phyloP scores from a whole-genome alignment of 305 asterid genomes.

The Fraxinus nigra region DNA sequence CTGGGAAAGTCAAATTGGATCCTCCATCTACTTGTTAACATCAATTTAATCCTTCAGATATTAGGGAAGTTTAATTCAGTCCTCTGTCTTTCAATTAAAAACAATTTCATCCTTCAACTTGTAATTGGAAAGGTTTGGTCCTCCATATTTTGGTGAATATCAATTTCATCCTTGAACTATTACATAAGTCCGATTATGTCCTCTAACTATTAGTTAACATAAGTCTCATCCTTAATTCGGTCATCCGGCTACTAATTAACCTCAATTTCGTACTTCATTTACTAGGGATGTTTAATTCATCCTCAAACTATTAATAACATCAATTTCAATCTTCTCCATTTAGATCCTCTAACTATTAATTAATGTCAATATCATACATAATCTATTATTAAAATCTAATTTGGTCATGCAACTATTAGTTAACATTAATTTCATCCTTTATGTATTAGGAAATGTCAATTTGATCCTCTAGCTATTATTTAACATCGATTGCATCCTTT shows the following conservation, averaged over 20 bases:
- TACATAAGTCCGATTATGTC: too few species aligned
- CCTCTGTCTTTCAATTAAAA: background rate
- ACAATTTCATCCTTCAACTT: background rate
- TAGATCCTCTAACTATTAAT: background rate
- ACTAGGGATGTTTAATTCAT: background rate
- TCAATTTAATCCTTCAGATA: background rate
- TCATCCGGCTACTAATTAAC: background rate
- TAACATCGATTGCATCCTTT: background rate
- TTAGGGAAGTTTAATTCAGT: background rate
- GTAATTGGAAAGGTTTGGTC: background rate
- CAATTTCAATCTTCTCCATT: background rate
- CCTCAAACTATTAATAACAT: background rate
- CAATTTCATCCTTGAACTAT: background rate
- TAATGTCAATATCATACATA: background rate
- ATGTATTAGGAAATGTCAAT: background rate
- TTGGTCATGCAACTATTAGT: background rate
- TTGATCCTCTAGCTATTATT: background rate
- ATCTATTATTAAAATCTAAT: too few species aligned
- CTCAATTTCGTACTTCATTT: background rate
- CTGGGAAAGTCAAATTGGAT: background rate
- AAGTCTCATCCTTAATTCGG: background rate
- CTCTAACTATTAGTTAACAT: background rate
- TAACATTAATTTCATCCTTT: background rate
- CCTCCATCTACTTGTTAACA: too few species aligned
- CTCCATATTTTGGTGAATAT: background rate